Conservation (phyloP, 225 moss, liverwort and hornwort genomes). For the Bryoerythrophyllum caledonicum region DNA sequence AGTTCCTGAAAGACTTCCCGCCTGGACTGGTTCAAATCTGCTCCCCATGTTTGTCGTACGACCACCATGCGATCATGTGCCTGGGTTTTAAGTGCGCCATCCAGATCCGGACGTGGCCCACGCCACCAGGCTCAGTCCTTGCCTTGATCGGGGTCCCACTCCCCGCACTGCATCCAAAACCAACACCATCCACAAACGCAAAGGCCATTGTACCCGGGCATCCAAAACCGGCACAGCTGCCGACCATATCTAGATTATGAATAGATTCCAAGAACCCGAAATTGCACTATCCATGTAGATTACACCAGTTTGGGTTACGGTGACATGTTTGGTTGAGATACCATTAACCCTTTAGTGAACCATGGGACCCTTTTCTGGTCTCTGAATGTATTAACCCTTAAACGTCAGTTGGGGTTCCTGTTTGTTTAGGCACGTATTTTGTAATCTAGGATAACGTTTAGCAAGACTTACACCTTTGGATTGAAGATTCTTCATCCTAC, state of each 20-base stretch:
- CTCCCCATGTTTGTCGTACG: slow-evolving; percentile 28
- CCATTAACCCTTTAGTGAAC: too few species aligned
- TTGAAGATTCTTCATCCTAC: too few species aligned
- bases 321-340: not conserved
- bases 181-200: too few species aligned
- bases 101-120: slow-evolving; percentile 3
- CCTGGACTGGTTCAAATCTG: slow-evolving; percentile 27
- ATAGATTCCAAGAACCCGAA: not conserved
- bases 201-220: too few species aligned
- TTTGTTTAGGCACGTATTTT: too few species aligned
- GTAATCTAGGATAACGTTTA: too few species aligned
- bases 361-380: too few species aligned
- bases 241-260: not conserved
- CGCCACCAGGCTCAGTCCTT: not conserved
- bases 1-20: slow-evolving; percentile 42
- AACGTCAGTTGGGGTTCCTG: too few species aligned
- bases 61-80: slow-evolving; percentile 26
- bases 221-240: not conserved
- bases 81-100: not conserved
- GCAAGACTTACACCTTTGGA: too few species aligned
- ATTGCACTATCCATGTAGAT: too few species aligned
- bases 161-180: not conserved
- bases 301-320: not conserved
- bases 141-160: not conserved
- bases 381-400: too few species aligned